Conservation (phyloP, 2,329 filamentous ascomycete species). For the Claviceps capensis region DNA sequence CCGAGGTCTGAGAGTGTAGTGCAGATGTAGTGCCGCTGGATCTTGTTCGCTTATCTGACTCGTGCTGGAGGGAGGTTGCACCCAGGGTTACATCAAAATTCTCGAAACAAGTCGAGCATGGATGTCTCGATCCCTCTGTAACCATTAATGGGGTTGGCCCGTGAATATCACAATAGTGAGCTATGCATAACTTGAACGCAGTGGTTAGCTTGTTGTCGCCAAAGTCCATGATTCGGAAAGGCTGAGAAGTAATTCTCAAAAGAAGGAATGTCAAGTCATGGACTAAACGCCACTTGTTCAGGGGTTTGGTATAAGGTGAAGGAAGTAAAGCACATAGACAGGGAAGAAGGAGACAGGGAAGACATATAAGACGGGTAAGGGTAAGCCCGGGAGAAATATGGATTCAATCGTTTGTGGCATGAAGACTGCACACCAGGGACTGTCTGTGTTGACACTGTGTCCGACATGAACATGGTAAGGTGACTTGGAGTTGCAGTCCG, state of each 20-base stretch:
- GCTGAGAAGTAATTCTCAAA: not conserved
- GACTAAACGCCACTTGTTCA: not conserved
- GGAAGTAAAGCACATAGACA: not conserved
- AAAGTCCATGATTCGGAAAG: constrained; percentile 14
- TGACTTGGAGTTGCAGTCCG: constrained; percentile 1
- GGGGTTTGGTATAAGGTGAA: not conserved
- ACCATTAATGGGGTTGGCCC: constrained; percentile 58
- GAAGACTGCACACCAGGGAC: not conserved
- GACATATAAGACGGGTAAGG: not conserved
- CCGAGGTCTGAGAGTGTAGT: constrained; percentile 19
- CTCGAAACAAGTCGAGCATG: constrained; percentile 46
- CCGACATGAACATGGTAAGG: constrained; percentile 1
- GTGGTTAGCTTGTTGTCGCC: constrained; percentile 19
- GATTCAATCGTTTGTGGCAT: not conserved
- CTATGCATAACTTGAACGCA: constrained; percentile 47
- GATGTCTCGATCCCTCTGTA: constrained; percentile 49
- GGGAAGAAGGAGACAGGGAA: not conserved
- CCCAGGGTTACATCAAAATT: constrained; percentile 9
- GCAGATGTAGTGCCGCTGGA: constrained; percentile 25
- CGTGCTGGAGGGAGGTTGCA: constrained; percentile 7
- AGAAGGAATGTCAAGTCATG: not conserved
- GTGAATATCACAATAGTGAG: constrained; percentile 58
- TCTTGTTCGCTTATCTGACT: constrained; percentile 23
- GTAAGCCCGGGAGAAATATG: not conserved
- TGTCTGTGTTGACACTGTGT: not conserved